Conservation (phyloP, 2,329 filamentous ascomycete genomes). For the Fusarium oxysporum region DNA sequence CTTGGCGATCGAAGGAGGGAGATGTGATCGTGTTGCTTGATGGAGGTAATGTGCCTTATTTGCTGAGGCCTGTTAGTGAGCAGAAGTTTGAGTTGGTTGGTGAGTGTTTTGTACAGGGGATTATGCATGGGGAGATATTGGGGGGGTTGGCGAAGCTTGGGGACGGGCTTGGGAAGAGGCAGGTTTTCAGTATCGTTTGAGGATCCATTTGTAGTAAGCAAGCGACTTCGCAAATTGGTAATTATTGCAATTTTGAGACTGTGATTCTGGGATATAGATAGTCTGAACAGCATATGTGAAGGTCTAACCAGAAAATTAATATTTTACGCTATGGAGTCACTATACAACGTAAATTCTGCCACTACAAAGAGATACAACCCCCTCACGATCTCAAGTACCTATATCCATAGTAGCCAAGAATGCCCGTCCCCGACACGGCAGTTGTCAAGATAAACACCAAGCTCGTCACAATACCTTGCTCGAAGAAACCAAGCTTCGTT, state of each 20-base stretch:
- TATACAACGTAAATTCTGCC: background rate
- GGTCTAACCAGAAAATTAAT: background rate
- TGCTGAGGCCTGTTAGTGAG: background rate
- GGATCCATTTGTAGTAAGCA: too few species aligned
- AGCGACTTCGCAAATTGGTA: too few species aligned
- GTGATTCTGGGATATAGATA: too few species aligned
- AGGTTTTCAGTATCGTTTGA: slow-evolving; percentile 11
- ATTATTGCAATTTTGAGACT: too few species aligned
- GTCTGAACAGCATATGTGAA: too few species aligned
- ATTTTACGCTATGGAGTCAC: background rate
- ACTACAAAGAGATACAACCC: accelerated
- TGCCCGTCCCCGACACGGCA: slow-evolving; percentile 8
- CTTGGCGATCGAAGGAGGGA: slow-evolving; percentile 24
- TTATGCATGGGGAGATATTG: slow-evolving; percentile 29
- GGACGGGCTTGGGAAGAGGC: background rate
- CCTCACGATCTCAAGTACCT: slow-evolving; percentile 6
- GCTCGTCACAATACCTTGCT: slow-evolving; percentile 34
- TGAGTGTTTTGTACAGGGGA: slow-evolving; percentile 27
- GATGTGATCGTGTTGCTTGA: slow-evolving; percentile 19
- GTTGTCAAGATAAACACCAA: slow-evolving; percentile 19
- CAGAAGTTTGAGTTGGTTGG: slow-evolving; percentile 12
- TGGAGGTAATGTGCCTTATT: slow-evolving; percentile 30
- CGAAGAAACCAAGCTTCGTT: slow-evolving; percentile 23
- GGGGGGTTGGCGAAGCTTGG: background rate
- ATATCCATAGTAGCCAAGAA: slow-evolving; percentile 27